Percentiles rank a stretch among this genome's conserved stretches.
phyloP scores from a whole-genome alignment of 352 stramenopile genomes.

The Pythium phragmitis region DNA sequence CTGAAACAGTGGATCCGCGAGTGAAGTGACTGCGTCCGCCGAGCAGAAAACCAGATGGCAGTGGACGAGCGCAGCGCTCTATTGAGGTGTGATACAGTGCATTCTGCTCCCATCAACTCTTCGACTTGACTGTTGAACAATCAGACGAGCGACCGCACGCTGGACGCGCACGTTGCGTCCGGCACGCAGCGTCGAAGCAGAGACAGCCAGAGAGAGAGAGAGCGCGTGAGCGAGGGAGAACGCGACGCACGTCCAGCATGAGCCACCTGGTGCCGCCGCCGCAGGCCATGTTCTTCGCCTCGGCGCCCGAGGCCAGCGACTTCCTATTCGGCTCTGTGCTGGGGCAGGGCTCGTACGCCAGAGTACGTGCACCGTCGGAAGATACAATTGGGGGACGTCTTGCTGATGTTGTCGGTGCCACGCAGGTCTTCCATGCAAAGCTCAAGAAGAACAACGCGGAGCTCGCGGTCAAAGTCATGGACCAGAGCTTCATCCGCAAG shows the following conservation, averaged over 20 bases:
- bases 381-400: neutral
- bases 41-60: conserved; percentile 11
- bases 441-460: conserved; percentile 80
- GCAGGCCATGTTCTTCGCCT: conserved; percentile 54
- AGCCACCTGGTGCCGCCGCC: conserved; percentile 29
- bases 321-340: conserved; percentile 88
- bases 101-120: conserved; percentile 8
- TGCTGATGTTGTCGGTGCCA: neutral
- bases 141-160: conserved; percentile 16
- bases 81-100: conserved; percentile 14
- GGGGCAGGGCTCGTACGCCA: conserved; percentile 87
- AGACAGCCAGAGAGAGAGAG: neutral
- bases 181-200: conserved; percentile 1
- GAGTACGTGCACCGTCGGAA: conserved; percentile 36
- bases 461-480: conserved; percentile 91
- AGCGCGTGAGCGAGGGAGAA: neutral
- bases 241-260: conserved; percentile 8
- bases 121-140: conserved; percentile 1
- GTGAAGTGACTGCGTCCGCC: conserved; percentile 24
- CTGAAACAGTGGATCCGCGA: conserved; percentile 25
- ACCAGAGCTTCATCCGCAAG: conserved; percentile 89
- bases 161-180: neutral
- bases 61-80: conserved; percentile 17
- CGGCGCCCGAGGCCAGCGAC: conserved; percentile 68
- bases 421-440: conserved; percentile 83